Evolutionary conservation across 2,329 filamentous ascomycete genomes (phyloP), one percentile per base, ranked within the genome.

Genomic region (Alternaria viburni): DNA sequence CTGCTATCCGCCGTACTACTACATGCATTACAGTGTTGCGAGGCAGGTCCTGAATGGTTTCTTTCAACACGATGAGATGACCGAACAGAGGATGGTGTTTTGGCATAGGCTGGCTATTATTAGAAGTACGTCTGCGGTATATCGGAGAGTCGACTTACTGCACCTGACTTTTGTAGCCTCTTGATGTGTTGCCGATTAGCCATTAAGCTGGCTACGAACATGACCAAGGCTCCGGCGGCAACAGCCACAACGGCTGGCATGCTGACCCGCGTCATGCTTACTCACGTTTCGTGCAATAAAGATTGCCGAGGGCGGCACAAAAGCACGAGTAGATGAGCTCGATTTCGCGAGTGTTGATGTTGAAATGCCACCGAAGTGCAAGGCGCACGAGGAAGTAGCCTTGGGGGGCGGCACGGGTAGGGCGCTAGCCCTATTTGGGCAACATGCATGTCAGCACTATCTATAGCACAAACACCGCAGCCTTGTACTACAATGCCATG

Each of bases 1-100:
- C 82, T 13, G 64, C 25, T 17, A 70, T 58, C 12, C 46, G 46
- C 12, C 43, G 46, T 12, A 70, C 46, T 7, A 59, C 57, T 9
- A 61, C 56, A 47, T 64, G 59, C 23, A 65, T 61, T 26, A 54
- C 51, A 6, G 54, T 50, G 52, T 69, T 60, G 15, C 44, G 54
- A 12, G 66, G 68, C 7, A 65, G 25, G 10, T 17, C 25, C 9
- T 61, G 41, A 11, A 65, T 61, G 46, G 28, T 51, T 51, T 62
- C 43, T 56, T 64, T 65, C 15, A 69, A 28, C 13, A 55, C 61
- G 12, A 62, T 36, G 26, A 70, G 52, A 61, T 70, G 68, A 28
- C 67, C 63, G 21, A 61, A 59, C 6, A 69, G 26, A 5, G 58
- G 59, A 56, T 68, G 55, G 43, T 44, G 57, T 51, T 51, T 46